Base-by-base conservation (phyloP, 2,329 filamentous ascomycete genomes). In the Ambrosiella cleistominuta region DNA sequence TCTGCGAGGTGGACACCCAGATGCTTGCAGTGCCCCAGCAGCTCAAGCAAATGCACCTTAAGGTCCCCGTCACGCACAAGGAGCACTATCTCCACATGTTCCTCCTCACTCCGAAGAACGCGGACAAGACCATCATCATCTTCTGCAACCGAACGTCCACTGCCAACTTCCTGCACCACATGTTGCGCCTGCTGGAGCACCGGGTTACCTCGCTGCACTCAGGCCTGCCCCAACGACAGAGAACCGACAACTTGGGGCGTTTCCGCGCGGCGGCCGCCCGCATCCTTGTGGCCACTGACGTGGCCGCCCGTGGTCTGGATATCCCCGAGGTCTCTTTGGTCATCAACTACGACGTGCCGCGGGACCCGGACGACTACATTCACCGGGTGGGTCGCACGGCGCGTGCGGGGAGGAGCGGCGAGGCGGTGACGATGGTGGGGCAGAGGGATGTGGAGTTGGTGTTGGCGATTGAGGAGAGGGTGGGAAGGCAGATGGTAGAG, bases 291-390 rank as follows among this genome's bases (percentile, higher is more conserved):
- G 91, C 93, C 1, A 98, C 93, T 0, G 93, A 98, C 68, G 90
- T 98, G 12, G 93, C 93, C 0, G 87, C 89, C 17, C 81, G 93
- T 69, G 93, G 93, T 76, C 79, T 98, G 3, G 93, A 98, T 72
- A 96, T 98, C 62, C 91, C 91, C 1, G 86, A 89, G 64, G 91
- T 97, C 6, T 84, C 80, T 57, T 71, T 97, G 13, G 93, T 98
- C 1, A 74, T 98, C 66, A 97, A 98, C 71, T 98, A 90, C 70
- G 93, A 98, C 67, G 81, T 98, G 0, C 93, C 93, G 0, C 82
- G 91, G n/a, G 88, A 96, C 67, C 88, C 91, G 2, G 90, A 96
- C 68, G 91, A 96, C 70, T 98, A 98, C 69, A 93, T 98, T 63
- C 93, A 98, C 72, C 82, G 93, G 11, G 91, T 96, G 55, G 93